phyloP scores from a whole-genome alignment of 441 rosid genomes.

The Brassica balearica region DNA sequence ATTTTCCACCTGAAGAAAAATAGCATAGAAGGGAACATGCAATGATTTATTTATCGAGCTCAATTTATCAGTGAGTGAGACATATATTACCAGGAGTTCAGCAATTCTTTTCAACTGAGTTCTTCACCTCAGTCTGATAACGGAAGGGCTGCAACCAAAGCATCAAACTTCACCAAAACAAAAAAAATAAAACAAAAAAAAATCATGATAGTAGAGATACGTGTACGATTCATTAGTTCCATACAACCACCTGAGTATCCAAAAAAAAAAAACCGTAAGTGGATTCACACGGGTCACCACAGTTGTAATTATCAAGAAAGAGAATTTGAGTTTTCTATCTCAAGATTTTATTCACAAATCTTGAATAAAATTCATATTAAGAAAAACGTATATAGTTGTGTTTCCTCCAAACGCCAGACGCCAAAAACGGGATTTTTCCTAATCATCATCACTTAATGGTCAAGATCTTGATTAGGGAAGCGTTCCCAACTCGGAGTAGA shows the following conservation, averaged over 20 bases:
- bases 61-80: neutral
- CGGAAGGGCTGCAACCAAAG: conserved; percentile 91
- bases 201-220: conserved; percentile 3
- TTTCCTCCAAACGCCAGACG: conserved; percentile 34
- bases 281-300: conserved; percentile 41
- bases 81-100: conserved; percentile 62
- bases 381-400: conserved; percentile 15
- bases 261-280: conserved; percentile 20
- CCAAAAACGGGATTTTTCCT: conserved; percentile 24
- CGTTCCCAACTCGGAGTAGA: too few relatives aligned
- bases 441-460: conserved; percentile 60
- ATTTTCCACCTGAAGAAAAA: conserved; percentile 56
- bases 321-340: conserved; percentile 40
- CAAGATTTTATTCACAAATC: conserved; percentile 43
- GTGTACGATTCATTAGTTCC: too few relatives aligned
- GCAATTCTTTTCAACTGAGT: conserved; percentile 80
- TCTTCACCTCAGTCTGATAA: conserved; percentile 86
- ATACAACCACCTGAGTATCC: too few relatives aligned
- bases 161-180: conserved; percentile 52
- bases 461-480: neutral
- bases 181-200: neutral
- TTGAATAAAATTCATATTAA: conserved; percentile 30
- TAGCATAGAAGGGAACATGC: conserved; percentile 11
- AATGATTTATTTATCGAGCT: neutral
- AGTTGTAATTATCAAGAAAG: conserved; percentile 28